Conservation (phyloP, 352 stramenopile species). For the Pythium rhizo-oryzae region DNA sequence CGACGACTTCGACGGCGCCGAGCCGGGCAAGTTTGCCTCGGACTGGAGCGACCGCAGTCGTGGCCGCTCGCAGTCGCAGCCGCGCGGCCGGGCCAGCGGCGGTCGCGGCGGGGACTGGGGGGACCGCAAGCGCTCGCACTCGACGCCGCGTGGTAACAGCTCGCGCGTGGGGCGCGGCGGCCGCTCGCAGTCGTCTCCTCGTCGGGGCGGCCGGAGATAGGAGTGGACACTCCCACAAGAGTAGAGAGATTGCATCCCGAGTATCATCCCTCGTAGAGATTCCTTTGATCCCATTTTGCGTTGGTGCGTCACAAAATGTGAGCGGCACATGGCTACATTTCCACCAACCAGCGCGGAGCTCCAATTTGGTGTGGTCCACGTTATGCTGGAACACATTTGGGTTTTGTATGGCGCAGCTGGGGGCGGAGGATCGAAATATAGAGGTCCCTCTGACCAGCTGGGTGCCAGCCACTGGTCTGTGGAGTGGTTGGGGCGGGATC, state of each 20-base stretch:
- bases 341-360: neutral
- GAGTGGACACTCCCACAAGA: neutral
- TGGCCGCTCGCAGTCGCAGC: slow-evolving; percentile 1
- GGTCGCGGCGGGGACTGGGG: neutral
- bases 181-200: neutral
- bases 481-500: too few species aligned
- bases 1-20: neutral
- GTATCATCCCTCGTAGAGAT: neutral
- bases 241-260: neutral
- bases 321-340: slow-evolving; percentile 2
- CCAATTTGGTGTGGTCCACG: slow-evolving; percentile 6
- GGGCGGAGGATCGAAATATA: neutral
- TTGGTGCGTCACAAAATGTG: neutral
- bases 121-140: slow-evolving; percentile 6
- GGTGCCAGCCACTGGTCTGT: neutral
- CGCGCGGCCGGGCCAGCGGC: neutral
- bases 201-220: slow-evolving; percentile 11
- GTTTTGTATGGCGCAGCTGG: slow-evolving; percentile 10
- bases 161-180: neutral
- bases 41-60: neutral
- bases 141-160: neutral
- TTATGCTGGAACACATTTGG: neutral
- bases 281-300: neutral
- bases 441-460: neutral
- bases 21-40: neutral